Evolutionary conservation across 2,329 filamentous ascomycete species (phyloP).

Genomic region (Cordyceps cicadae): DNA sequence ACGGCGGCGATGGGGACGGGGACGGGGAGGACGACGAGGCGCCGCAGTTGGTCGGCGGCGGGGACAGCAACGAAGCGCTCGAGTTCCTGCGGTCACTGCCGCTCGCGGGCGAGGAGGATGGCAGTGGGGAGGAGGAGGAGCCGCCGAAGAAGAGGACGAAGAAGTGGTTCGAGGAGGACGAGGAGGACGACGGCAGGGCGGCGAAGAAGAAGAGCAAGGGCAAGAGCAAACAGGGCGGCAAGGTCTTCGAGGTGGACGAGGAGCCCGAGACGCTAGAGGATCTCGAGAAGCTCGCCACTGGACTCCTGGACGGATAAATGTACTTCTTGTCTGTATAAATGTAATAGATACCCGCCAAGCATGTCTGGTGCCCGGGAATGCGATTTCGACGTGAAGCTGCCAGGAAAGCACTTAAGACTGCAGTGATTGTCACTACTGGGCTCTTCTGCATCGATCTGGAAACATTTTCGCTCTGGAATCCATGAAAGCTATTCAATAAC

Average conservation of each 20-base stretch:
- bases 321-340: slow-evolving; percentile 20
- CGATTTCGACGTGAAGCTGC: neutral
- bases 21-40: slow-evolving; percentile 21
- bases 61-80: slow-evolving; percentile 45
- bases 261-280: slow-evolving; percentile 75
- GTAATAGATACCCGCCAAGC: slow-evolving; percentile 11
- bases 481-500: too few species aligned
- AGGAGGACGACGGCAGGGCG: slow-evolving; percentile 56
- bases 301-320: slow-evolving; percentile 49
- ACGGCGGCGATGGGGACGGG: slow-evolving; percentile 25
- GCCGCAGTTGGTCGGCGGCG: slow-evolving; percentile 30
- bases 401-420: neutral
- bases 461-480: too few species aligned
- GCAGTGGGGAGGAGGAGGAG: slow-evolving; percentile 36
- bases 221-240: slow-evolving; percentile 38
- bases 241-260: slow-evolving; percentile 52
- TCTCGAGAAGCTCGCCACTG: slow-evolving; percentile 67
- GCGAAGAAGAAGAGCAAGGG: slow-evolving; percentile 26
- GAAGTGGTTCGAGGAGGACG: slow-evolving; percentile 75
- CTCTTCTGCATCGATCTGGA: neutral
- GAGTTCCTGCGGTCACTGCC: slow-evolving; percentile 52
- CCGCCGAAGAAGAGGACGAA: slow-evolving; percentile 52
- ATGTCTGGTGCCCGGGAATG: neutral
- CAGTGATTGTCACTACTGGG: too few species aligned
- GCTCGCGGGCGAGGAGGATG: slow-evolving; percentile 31